These are phyloP conservation scores for Cystofilobasidium capitatum DNA, from an alignment of 768 basidiomycete genomes.

Conservation along the genomic window DNA sequence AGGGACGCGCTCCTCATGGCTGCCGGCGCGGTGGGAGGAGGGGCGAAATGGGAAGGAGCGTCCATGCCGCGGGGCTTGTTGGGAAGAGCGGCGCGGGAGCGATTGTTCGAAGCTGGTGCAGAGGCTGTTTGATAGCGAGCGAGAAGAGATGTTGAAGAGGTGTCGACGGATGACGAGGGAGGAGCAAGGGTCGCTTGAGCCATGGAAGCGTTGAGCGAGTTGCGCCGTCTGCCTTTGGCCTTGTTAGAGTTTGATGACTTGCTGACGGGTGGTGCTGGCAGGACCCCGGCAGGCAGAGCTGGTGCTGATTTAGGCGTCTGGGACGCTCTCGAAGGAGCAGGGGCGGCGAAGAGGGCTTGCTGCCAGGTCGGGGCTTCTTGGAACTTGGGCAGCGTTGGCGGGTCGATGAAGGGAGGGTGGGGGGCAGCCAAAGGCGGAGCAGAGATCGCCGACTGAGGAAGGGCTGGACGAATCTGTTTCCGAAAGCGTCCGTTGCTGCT, in stretches of 20 bases:
- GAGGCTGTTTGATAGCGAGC: no score
- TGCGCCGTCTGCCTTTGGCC: no score
- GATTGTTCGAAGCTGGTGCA: no score
- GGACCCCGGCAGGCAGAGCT: neutral
- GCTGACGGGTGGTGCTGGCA: neutral
- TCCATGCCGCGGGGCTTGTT: neutral
- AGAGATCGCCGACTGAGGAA: neutral
- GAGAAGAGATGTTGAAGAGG: no score
- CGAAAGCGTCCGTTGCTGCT: neutral
- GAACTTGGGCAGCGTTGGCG: neutral
- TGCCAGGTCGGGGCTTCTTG: neutral
- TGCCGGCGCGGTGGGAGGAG: neutral
- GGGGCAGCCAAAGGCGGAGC: neutral
- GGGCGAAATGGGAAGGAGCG: neutral
- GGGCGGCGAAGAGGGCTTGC: neutral
- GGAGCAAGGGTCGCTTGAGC: no score
- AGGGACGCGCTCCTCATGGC: neutral
- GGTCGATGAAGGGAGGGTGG: neutral
- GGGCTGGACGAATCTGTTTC: neutral
- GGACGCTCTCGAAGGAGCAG: no score
- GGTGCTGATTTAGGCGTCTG: neutral
- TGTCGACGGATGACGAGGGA: no score
- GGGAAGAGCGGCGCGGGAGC: no score
- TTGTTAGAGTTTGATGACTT: neutral
- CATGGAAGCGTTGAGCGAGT: no score